These are phyloP conservation scores for Wakefieldia striispora DNA, from an alignment of 768 basidiomycete species.

Conservation along the genomic window DNA sequence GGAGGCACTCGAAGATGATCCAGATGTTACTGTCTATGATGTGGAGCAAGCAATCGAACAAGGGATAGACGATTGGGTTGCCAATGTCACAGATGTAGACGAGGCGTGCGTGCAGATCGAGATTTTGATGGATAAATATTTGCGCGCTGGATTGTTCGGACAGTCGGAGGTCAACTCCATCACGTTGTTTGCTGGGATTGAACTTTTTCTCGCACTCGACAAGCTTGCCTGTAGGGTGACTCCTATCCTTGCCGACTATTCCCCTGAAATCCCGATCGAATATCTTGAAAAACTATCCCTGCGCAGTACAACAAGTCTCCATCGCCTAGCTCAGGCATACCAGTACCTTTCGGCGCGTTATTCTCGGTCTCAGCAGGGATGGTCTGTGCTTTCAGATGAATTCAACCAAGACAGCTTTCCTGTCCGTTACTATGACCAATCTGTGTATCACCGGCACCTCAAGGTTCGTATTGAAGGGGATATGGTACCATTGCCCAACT, in stretches of 20 bases:
- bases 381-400: slow-evolving; percentile 33
- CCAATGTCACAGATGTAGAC: not conserved
- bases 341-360: slow-evolving; percentile 32
- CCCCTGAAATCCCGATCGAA: slow-evolving; percentile 24
- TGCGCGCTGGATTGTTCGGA: too few relatives aligned
- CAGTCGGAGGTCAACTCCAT: too few relatives aligned
- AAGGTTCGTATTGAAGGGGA: too few relatives aligned
- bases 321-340: slow-evolving; percentile 26
- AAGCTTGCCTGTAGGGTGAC: slow-evolving; percentile 10
- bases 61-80: slow-evolving; percentile 32
- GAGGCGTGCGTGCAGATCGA: slow-evolving; percentile 5
- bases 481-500: too few relatives aligned
- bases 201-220: slow-evolving; percentile 35
- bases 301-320: slow-evolving; percentile 25
- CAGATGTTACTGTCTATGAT: slow-evolving; percentile 30
- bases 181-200: slow-evolving; percentile 33
- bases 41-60: slow-evolving; percentile 34
- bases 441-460: too few relatives aligned
- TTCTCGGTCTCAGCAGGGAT: slow-evolving; percentile 1
- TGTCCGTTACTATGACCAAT: slow-evolving; percentile 31
- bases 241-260: slow-evolving; percentile 27
- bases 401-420: slow-evolving; percentile 24
- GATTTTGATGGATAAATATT: slow-evolving; percentile 24
- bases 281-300: slow-evolving; percentile 24
- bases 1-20: not conserved